Evolutionary conservation across 192 early-diverging fungal genomes (phyloP).

Genomic region (Backusella luteola): DNA sequence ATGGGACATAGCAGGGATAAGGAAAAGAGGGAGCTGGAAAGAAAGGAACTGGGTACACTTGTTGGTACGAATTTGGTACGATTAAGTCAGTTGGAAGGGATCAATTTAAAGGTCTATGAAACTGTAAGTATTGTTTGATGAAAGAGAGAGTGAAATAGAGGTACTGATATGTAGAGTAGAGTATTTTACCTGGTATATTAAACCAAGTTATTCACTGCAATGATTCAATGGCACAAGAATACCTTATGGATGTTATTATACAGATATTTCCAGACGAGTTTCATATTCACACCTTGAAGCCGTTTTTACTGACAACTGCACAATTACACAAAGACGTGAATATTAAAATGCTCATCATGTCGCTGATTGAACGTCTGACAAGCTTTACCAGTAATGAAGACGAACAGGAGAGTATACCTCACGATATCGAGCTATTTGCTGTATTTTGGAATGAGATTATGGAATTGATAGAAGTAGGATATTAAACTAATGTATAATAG

Average conservation of each 20-base stretch:
- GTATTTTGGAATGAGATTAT: conserved; percentile 97
- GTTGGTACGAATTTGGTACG: conserved; percentile 98
- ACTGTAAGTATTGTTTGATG: conserved; percentile 36
- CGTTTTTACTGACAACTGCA: conserved; percentile 85
- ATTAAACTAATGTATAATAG: background rate
- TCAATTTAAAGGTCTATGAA: conserved; percentile 84
- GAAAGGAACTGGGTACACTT: conserved; percentile 91
- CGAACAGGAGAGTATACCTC: conserved; percentile 65
- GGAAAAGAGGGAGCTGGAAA: conserved; percentile 94
- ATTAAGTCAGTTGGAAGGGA: conserved; percentile 85
- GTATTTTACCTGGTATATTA: conserved; percentile 87
- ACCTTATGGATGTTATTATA: conserved; percentile 99
- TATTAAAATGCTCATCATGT: conserved; percentile 95
- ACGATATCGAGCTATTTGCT: conserved; percentile 87
- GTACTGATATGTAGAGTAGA: conserved; percentile 32
- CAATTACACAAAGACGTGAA: conserved; percentile 90
- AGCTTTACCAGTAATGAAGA: conserved; percentile 83
- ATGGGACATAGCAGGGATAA: conserved; percentile 92
- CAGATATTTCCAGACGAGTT: conserved; percentile 98
- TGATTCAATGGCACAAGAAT: conserved; percentile 98
- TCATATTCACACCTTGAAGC: conserved; percentile 86
- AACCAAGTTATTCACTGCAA: conserved; percentile 95
- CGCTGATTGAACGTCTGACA: conserved; percentile 90
- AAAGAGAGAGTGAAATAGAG: background rate
- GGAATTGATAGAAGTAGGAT: conserved; percentile 80